These are phyloP conservation scores for Claviceps arundinis DNA, from an alignment of 2,329 filamentous ascomycete species.

Conservation along the genomic window DNA sequence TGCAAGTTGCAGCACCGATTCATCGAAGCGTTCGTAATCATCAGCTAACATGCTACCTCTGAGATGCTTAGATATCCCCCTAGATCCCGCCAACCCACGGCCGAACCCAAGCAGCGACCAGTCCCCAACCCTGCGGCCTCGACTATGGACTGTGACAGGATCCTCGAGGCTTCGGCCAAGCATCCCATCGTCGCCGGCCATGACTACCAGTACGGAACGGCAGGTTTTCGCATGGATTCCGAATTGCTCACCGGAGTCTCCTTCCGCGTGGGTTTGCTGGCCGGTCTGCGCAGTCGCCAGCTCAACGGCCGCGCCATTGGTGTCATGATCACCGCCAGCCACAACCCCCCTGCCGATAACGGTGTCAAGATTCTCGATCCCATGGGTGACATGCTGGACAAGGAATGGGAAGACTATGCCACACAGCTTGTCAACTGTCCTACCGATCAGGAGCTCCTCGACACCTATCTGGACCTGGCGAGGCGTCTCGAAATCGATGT, in stretches of 20 bases:
- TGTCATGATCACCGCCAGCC: slow-evolving; percentile 90
- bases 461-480: slow-evolving; percentile 64
- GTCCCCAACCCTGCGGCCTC: slow-evolving; percentile 1
- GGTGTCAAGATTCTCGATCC: slow-evolving; percentile 94
- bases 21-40: too few species aligned
- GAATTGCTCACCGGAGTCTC: slow-evolving; percentile 83
- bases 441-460: slow-evolving; percentile 58
- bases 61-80: too few species aligned
- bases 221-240: slow-evolving; percentile 56
- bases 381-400: slow-evolving; percentile 94
- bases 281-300: slow-evolving; percentile 78
- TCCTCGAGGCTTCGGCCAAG: slow-evolving; percentile 48
- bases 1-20: too few species aligned
- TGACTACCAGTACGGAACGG: slow-evolving; percentile 52
- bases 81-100: too few species aligned
- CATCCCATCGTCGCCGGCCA: slow-evolving; percentile 44
- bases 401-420: slow-evolving; percentile 84
- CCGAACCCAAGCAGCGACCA: too few species aligned
- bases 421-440: slow-evolving; percentile 80
- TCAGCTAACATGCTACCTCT: too few species aligned
- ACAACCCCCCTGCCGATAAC: slow-evolving; percentile 83
- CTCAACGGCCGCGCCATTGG: slow-evolving; percentile 84
- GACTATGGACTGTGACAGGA: slow-evolving; percentile 37
- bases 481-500: slow-evolving; percentile 64
- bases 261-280: slow-evolving; percentile 82